Evolutionary conservation across 1,284 basidiomycete species (phyloP).

Genomic region (Mycosarcoma mackinlayi): DNA sequence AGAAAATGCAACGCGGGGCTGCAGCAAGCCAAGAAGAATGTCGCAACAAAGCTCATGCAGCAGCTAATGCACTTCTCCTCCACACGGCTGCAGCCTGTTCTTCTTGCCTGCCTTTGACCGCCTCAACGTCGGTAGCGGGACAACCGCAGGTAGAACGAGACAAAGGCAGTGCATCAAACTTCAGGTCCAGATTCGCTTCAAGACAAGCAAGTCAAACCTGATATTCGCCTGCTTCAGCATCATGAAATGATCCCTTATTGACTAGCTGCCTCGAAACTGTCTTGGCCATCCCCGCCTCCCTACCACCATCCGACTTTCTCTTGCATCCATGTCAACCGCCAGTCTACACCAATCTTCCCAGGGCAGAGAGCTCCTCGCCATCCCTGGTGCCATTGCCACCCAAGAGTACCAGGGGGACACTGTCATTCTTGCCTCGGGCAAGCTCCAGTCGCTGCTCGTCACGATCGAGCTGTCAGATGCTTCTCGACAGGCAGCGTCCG

Average conservation of each 20-base stretch:
- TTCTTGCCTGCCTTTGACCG: no score
- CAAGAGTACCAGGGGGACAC: slow-evolving; percentile 52
- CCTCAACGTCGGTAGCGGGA: no score
- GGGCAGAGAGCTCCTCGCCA: slow-evolving; percentile 40
- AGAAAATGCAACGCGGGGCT: not conserved
- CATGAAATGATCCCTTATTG: no score
- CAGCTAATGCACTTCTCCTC: not conserved
- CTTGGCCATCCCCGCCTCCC: no score
- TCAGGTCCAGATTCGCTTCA: not conserved
- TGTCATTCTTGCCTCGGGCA: slow-evolving; percentile 38
- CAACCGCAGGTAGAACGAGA: no score
- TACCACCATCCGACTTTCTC: not conserved
- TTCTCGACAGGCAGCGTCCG: slow-evolving; percentile 2
- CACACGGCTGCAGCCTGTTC: slow-evolving; percentile 1
- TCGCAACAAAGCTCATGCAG: slow-evolving; percentile 9
- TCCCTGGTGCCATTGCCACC: slow-evolving; percentile 34
- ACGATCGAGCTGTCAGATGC: slow-evolving; percentile 40
- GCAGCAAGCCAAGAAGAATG: slow-evolving; percentile 2
- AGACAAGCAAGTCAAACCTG: not conserved
- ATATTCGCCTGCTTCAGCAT: no score
- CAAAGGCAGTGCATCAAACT: no score
- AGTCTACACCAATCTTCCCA: slow-evolving; percentile 24
- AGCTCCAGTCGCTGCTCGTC: slow-evolving; percentile 43
- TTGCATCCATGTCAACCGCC: slow-evolving; percentile 10
- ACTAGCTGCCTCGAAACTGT: no score